Conservation (phyloP, 2,329 filamentous ascomycete genomes). For the Plectosphaerella sp. region DNA sequence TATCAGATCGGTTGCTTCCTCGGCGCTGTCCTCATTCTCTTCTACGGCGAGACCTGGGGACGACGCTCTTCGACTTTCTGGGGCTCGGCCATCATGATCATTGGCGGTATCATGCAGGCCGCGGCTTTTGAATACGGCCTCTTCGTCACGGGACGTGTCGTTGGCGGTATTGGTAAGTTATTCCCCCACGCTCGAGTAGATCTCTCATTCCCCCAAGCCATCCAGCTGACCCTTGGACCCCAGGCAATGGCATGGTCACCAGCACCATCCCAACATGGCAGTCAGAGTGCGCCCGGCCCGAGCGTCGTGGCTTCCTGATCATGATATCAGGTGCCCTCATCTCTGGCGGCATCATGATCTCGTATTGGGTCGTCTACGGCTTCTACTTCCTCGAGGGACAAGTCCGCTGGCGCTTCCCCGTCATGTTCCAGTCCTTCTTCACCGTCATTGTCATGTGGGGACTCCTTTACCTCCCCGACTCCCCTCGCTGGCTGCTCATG, state of each 20-base stretch:
- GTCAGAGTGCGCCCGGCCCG: conserved; percentile 20
- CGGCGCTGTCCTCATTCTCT: conserved; percentile 21
- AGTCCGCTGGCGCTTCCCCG: conserved; percentile 26
- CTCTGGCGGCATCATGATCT: conserved; percentile 22
- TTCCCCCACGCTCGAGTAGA: too few species aligned
- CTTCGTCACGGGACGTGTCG: conserved; percentile 17
- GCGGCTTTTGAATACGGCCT: conserved; percentile 18
- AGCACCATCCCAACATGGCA: conserved; percentile 23
- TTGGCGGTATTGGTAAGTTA: conserved; percentile 14
- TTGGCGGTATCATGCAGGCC: conserved; percentile 21
- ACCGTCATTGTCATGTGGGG: conserved; percentile 24
- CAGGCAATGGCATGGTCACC: conserved; percentile 21
- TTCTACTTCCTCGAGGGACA: conserved; percentile 23
- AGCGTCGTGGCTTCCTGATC: conserved; percentile 21
- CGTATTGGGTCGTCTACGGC: conserved; percentile 25
- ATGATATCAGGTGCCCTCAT: conserved; percentile 21
- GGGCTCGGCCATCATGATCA: conserved; percentile 23
- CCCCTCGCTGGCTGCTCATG: conserved; percentile 30
- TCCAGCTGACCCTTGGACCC: too few species aligned
- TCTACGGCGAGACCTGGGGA: conserved; percentile 22
- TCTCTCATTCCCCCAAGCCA: too few species aligned
- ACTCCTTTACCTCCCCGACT: conserved; percentile 28
- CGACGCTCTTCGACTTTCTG: conserved; percentile 25
- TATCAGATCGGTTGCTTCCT: conserved; percentile 23
- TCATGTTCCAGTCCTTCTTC: conserved; percentile 24